Evolutionary conservation across 495 filamentous ascomycete genomes (phyloP).

Genomic region (Penicillium fimorum): DNA sequence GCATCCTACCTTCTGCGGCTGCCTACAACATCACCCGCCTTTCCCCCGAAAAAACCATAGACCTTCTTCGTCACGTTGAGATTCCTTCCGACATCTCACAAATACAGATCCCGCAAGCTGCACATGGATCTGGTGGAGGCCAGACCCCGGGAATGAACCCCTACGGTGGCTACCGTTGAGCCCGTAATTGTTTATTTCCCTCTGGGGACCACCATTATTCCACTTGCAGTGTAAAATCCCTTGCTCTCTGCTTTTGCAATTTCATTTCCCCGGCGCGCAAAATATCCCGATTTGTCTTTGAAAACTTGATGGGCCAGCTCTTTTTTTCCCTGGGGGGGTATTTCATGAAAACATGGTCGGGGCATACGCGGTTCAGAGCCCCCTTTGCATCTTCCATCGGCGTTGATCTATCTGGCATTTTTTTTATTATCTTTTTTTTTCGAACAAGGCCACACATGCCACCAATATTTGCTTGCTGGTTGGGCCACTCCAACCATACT

Average conservation of each 20-base stretch:
- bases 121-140: conserved; percentile 29
- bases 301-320: conserved; percentile 18
- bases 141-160: conserved; percentile 28
- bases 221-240: conserved; percentile 17
- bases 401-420: conserved; percentile 24
- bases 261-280: conserved; percentile 17
- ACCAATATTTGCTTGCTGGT: conserved; percentile 13
- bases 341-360: conserved; percentile 11
- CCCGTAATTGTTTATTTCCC: not conserved
- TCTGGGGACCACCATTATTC: not conserved
- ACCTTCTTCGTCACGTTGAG: conserved; percentile 63
- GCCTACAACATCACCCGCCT: conserved; percentile 66
- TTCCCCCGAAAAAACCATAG: conserved; percentile 67
- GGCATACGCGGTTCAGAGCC: conserved; percentile 6
- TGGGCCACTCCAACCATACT: not conserved
- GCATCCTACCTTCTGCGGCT: conserved; percentile 75
- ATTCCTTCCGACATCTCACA: conserved; percentile 58
- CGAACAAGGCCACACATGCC: not conserved
- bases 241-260: conserved; percentile 6
- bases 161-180: conserved; percentile 40
- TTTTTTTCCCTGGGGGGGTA: conserved; percentile 2
- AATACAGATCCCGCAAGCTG: conserved; percentile 40
- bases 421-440: conserved; percentile 1
- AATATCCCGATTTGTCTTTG: conserved; percentile 21
- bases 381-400: conserved; percentile 26